Conservation (phyloP, 805 yeast genomes). For the Candida oleophila region DNA sequence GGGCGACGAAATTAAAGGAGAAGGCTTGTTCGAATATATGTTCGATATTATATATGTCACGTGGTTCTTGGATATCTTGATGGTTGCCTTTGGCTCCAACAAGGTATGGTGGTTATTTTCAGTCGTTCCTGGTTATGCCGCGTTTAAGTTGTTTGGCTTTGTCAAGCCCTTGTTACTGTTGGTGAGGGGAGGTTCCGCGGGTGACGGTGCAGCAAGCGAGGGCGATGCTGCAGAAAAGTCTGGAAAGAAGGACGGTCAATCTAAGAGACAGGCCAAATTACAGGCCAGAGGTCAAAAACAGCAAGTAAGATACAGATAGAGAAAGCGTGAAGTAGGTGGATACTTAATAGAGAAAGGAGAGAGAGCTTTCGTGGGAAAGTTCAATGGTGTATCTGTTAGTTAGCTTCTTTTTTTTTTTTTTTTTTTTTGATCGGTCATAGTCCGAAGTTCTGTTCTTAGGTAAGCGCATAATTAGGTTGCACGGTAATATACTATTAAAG, state of each 20-base stretch:
- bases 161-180: conserved; percentile 20
- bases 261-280: conserved; percentile 28
- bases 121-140: conserved; percentile 53
- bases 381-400: no score
- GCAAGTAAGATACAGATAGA: conserved; percentile 17
- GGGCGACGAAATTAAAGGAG: conserved; percentile 61
- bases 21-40: conserved; percentile 70
- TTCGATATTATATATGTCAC: conserved; percentile 70
- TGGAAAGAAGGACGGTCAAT: conserved; percentile 12
- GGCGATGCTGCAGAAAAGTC: conserved; percentile 3
- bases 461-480: neutral
- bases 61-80: conserved; percentile 53
- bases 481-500: no score
- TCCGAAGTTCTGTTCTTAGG: neutral
- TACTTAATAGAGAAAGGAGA: neutral
- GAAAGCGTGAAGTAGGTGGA: neutral
- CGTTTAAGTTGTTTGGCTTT: conserved; percentile 44
- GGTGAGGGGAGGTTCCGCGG: neutral
- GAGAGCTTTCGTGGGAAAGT: no score
- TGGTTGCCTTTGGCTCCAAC: conserved; percentile 53
- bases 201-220: conserved; percentile 2
- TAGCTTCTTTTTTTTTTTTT: no score
- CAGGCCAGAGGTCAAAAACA: conserved; percentile 27
- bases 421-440: no score
- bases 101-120: conserved; percentile 58